A percentile compares a stretch with the other conserved stretches of the same genome.
phyloP scores from a whole-genome alignment of 1,284 basidiomycete genomes.

The Puccinia horiana region DNA sequence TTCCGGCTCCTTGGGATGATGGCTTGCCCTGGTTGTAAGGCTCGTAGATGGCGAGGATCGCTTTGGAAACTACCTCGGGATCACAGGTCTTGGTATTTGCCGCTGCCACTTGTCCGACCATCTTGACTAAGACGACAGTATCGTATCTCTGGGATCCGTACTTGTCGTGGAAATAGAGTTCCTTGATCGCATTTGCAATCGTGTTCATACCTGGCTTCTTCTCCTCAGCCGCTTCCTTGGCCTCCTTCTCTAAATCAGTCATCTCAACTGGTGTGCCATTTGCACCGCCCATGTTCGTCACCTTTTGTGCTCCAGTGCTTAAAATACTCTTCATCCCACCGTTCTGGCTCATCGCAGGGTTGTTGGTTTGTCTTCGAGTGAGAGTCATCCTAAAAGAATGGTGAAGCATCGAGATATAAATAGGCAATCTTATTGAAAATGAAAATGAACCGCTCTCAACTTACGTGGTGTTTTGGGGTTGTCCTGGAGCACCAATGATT shows the following conservation, averaged over 20 bases:
- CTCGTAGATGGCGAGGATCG: conserved; percentile 26
- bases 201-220: conserved; percentile 22
- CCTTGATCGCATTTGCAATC: conserved; percentile 13
- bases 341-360: background rate
- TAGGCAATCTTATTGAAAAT: no score
- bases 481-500: background rate
- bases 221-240: conserved; percentile 12
- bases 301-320: background rate
- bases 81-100: conserved; percentile 7
- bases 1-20: background rate
- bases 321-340: background rate
- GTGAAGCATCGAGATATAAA: no score
- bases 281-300: background rate
- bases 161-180: conserved; percentile 34
- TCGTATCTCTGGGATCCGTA: background rate
- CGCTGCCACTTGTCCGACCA: conserved; percentile 24
- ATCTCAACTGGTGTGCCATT: background rate
- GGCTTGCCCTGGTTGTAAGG: background rate
- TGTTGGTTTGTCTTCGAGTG: background rate
- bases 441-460: background rate
- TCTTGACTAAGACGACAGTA: conserved; percentile 17
- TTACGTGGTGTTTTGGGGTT: background rate
- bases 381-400: background rate
- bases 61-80: conserved; percentile 19
- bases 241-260: conserved; percentile 24